Base-by-base conservation (phyloP, 2,329 filamentous ascomycete species). In the Cladophialophora psammophila region DNA sequence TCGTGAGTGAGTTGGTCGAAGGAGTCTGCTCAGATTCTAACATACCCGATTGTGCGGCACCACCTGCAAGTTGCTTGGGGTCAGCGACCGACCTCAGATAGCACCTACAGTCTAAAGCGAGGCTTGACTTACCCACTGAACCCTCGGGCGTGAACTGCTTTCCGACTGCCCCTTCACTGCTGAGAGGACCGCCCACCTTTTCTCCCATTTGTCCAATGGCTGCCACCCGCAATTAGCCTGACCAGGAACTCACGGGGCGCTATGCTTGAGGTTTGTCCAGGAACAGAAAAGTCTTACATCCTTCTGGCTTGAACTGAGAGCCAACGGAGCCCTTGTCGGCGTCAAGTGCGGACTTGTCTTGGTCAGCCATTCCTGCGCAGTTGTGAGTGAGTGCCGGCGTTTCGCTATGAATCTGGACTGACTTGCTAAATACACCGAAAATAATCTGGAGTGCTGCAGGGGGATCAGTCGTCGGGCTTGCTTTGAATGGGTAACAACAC, bases 221-320 rank as follows among this genome's bases (percentile, higher is more conserved):
- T 76, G 48, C 78, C 78, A 38, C 79, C 72, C 12, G 74, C 72
- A 5, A 78, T 78, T 8, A 74, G 62, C 15, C 75, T 72, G 60
- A 72, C 67, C 64, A 79, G 77, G 9, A 60, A 58, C 9, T 59
- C 65, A 48, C 48, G 48, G 9, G 52, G 35, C 7, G 10, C 18
- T 35, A 31, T 26, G 13, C 20, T 2, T 3, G 32, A 42, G 52
- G 10, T 20, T 10, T 2, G 9, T 34, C 45, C 8, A 36, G 31
- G 20, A 13, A 50, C 9, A 50, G 20, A 20, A 31, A 18, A 13
- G 13, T 50, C 45, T 26, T 31, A 48, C 45, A 48, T 42, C 57
- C 57, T 9, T 60, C 57, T 1, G 57, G 57, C 42, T 55, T 61
- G 65, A 72, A 72, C 15, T 65, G 53, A 18, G 58, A 62, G 61